phyloP scores from a whole-genome alignment of 257 asterid species.

The Handroanthus guayacan region DNA sequence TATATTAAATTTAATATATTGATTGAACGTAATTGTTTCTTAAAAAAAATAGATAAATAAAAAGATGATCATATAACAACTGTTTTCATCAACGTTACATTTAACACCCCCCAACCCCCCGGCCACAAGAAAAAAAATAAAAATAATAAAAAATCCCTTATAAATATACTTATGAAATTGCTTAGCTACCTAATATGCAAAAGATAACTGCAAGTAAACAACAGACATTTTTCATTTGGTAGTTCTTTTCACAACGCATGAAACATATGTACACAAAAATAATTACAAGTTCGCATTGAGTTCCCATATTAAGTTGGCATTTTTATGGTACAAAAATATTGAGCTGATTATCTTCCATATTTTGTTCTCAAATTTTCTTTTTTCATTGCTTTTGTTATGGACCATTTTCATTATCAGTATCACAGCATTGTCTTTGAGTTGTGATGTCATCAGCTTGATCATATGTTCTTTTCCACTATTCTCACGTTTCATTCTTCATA shows the following conservation, averaged over 20 bases:
- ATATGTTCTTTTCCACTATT: not conserved
- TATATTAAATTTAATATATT: too few species aligned
- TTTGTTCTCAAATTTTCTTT: not conserved
- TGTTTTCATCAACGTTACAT: too few species aligned
- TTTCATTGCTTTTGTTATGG: not conserved
- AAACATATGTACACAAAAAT: slow-evolving; percentile 19
- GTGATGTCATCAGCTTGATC: not conserved
- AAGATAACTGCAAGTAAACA: too few species aligned
- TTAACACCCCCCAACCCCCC: too few species aligned
- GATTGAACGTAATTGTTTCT: too few species aligned
- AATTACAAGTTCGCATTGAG: not conserved
- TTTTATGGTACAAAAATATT: not conserved
- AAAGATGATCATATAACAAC: too few species aligned
- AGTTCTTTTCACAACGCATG: slow-evolving; percentile 5
- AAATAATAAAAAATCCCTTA: too few species aligned
- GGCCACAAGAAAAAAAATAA: too few species aligned
- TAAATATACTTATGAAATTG: too few species aligned
- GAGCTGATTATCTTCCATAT: slow-evolving; percentile 2
- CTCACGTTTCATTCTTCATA: not conserved
- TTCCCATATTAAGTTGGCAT: not conserved
- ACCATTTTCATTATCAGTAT: not conserved
- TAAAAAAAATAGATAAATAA: too few species aligned
- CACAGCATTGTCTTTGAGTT: not conserved
- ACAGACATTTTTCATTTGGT: not conserved
- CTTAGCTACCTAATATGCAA: too few species aligned